Percentiles rank a stretch among this genome's conserved stretches.
Evolutionary conservation across 2,329 filamentous ascomycete species (phyloP).

Genomic region (Neurospora sp.): DNA sequence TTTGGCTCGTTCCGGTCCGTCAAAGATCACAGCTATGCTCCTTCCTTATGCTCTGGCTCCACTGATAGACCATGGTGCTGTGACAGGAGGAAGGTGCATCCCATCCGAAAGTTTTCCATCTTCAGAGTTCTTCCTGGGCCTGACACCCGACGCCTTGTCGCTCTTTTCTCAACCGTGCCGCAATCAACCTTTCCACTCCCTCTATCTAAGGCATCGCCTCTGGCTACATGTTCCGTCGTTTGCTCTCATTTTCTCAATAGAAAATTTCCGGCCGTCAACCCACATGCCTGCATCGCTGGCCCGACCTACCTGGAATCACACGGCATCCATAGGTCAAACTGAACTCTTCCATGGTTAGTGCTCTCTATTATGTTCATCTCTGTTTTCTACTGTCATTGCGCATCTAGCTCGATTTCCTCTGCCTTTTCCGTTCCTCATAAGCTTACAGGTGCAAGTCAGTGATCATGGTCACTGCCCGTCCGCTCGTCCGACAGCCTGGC

Average conservation of each 20-base stretch:
- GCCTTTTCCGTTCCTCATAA: not conserved
- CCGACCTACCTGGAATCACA: not conserved
- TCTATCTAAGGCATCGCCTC: not conserved
- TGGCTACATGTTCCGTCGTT: not conserved
- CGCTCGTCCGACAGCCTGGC: not conserved
- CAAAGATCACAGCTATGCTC: not conserved
- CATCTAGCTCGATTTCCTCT: not conserved
- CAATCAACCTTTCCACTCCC: not conserved
- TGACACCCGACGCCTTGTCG: not conserved
- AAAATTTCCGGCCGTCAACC: not conserved
- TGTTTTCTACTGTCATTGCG: not conserved
- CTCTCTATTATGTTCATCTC: not conserved
- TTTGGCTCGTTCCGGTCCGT: not conserved
- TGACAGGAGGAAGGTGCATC: not conserved
- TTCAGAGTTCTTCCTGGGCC: too few relatives aligned
- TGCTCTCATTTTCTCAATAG: not conserved
- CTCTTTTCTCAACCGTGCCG: not conserved
- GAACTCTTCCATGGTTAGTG: not conserved
- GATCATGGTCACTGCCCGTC: not conserved
- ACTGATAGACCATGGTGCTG: not conserved
- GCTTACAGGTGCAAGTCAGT: not conserved
- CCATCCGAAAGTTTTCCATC: too few relatives aligned
- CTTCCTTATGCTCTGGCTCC: not conserved
- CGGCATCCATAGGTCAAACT: not conserved
- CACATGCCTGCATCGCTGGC: not conserved